Conservation (phyloP, 768 basidiomycete species). For the Russula earlei region DNA sequence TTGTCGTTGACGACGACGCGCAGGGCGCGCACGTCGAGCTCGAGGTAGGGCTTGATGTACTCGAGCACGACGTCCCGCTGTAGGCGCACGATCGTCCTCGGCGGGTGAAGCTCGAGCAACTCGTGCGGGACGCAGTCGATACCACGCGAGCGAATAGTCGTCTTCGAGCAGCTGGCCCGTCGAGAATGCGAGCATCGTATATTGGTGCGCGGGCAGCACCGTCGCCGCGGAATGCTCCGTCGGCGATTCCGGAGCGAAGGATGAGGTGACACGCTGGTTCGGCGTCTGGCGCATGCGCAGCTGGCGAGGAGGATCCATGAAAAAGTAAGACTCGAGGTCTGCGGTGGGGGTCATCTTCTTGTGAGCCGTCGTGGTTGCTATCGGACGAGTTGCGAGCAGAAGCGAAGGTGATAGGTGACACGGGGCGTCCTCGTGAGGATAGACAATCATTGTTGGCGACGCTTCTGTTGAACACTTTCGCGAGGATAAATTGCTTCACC, state of each 20-base stretch:
- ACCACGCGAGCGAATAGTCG: slow-evolving; percentile 47
- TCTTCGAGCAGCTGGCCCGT: slow-evolving; percentile 67
- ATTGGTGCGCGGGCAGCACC: slow-evolving; percentile 24
- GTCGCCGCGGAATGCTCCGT: background rate
- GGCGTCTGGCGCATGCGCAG: background rate
- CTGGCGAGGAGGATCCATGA: slow-evolving; percentile 7
- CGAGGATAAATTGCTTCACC: slow-evolving; percentile 53
- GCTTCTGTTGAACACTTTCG: slow-evolving; percentile 39
- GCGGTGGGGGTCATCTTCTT: slow-evolving; percentile 28
- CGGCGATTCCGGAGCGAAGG: background rate
- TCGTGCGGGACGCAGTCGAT: slow-evolving; percentile 52
- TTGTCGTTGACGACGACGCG: slow-evolving; percentile 32
- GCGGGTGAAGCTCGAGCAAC: slow-evolving; percentile 58
- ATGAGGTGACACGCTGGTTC: background rate
- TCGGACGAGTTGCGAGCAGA: slow-evolving; percentile 24
- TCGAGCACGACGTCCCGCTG: slow-evolving; percentile 32
- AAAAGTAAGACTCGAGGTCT: slow-evolving; percentile 22
- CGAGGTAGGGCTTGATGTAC: slow-evolving; percentile 53
- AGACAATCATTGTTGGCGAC: slow-evolving; percentile 12
- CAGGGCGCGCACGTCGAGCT: slow-evolving; percentile 43
- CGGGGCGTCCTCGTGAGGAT: slow-evolving; percentile 33
- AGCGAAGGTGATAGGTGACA: slow-evolving; percentile 66
- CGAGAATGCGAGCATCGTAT: slow-evolving; percentile 53
- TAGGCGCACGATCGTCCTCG: slow-evolving; percentile 31
- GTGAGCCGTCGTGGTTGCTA: slow-evolving; percentile 23